Percentiles rank a stretch among this genome's conserved stretches.
Evolutionary conservation across 169 alveolate genomes (phyloP).

Genomic region (Hammondia hammondi): DNA sequence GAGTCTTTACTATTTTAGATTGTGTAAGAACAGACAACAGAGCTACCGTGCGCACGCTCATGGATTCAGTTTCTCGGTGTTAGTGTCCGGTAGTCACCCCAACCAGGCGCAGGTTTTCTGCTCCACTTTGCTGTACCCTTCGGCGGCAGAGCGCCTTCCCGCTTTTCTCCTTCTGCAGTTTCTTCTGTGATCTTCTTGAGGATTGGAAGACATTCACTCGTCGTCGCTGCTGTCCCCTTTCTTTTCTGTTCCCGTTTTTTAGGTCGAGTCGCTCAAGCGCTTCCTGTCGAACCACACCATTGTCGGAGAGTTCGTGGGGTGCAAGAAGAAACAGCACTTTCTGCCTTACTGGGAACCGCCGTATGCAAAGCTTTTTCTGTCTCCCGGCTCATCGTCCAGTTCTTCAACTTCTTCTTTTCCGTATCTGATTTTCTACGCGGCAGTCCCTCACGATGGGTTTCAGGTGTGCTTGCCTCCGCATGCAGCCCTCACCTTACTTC

Average conservation of each 20-base stretch:
- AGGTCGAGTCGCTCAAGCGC: constrained; percentile 49
- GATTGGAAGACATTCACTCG: too few relatives aligned
- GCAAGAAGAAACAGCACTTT: constrained; percentile 58
- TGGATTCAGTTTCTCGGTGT: too few relatives aligned
- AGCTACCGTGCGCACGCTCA: too few relatives aligned
- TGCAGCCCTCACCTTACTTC: constrained; percentile 48
- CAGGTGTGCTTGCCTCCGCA: constrained; percentile 55
- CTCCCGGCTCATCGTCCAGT: background rate
- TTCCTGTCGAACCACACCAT: constrained; percentile 60
- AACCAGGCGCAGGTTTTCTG: too few relatives aligned
- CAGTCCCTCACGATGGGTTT: constrained; percentile 9
- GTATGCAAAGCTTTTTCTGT: background rate
- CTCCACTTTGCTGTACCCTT: too few relatives aligned
- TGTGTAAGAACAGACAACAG: too few relatives aligned
- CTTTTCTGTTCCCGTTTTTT: background rate
- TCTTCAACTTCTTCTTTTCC: background rate
- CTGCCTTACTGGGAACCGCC: constrained; percentile 5
- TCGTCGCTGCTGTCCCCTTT: too few relatives aligned
- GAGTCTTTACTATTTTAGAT: too few relatives aligned
- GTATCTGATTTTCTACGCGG: constrained; percentile 7
- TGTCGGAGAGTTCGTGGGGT: constrained; percentile 64
- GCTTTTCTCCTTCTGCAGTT: too few relatives aligned
- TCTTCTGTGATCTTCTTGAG: too few relatives aligned
- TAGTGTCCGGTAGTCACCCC: too few relatives aligned
- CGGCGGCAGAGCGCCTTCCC: too few relatives aligned